These are phyloP conservation scores for Porcisia hertigi DNA, from an alignment of 208 protist genomes.

Conservation along the genomic window DNA sequence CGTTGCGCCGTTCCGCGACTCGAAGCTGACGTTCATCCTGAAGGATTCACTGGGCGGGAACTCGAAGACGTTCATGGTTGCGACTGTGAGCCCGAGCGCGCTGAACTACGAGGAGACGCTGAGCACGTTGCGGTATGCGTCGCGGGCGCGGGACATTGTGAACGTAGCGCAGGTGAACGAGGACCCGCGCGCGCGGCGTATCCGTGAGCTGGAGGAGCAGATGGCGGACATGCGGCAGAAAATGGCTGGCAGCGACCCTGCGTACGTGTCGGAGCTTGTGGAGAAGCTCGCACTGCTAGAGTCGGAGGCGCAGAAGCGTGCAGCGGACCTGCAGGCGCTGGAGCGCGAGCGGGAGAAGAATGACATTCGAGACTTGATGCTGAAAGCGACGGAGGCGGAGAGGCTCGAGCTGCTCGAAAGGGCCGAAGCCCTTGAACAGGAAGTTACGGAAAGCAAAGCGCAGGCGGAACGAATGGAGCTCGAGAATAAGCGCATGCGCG, in stretches of 20 bases:
- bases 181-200: slow-evolving; percentile 57
- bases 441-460: not conserved
- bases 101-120: no score
- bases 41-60: no score
- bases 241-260: slow-evolving; percentile 37
- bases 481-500: no score
- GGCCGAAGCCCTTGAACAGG: slow-evolving; percentile 3
- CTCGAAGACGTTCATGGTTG: no score
- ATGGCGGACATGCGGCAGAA: slow-evolving; percentile 41
- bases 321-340: slow-evolving; percentile 55
- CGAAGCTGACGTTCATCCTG: no score
- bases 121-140: no score
- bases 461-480: slow-evolving; percentile 23
- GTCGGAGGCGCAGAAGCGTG: slow-evolving; percentile 60
- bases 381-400: slow-evolving; percentile 53
- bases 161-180: slow-evolving; percentile 66
- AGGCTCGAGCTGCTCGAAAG: slow-evolving; percentile 23
- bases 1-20: no score
- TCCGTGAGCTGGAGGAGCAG: slow-evolving; percentile 67
- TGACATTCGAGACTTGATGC: slow-evolving; percentile 45
- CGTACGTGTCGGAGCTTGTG: slow-evolving; percentile 46
- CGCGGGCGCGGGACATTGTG: no score
- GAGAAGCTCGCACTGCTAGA: slow-evolving; percentile 60
- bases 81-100: no score
- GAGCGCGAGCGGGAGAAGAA: slow-evolving; percentile 54